phyloP scores from a whole-genome alignment of 768 basidiomycete genomes.

The Gloeopeniophorella convolvens region DNA sequence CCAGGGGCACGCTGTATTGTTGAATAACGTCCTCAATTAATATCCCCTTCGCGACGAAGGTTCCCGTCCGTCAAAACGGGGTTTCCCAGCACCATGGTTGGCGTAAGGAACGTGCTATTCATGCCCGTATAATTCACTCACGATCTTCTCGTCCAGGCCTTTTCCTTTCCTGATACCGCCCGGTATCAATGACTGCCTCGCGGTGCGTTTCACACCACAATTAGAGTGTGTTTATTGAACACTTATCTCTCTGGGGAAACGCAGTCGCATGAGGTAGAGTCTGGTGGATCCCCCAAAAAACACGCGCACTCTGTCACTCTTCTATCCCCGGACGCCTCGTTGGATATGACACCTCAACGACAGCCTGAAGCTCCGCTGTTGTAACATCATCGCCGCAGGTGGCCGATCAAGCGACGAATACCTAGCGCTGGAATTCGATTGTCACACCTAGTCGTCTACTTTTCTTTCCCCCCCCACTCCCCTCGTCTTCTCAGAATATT shows the following conservation, averaged over 20 bases:
- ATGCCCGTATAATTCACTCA: not conserved
- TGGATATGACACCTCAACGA: not conserved
- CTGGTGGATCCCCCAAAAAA: not conserved
- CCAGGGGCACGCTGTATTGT: no score
- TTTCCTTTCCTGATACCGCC: not conserved
- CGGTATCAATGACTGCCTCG: not conserved
- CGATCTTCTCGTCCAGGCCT: constrained; percentile 1
- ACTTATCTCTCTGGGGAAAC: not conserved
- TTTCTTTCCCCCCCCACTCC: no score
- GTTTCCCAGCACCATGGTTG: not conserved
- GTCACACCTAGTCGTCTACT: not conserved
- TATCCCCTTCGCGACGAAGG: not conserved
- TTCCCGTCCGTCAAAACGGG: not conserved
- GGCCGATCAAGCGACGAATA: not conserved
- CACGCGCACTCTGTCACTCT: not conserved
- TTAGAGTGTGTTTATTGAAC: not conserved
- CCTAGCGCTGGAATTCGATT: not conserved
- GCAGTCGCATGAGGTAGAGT: not conserved
- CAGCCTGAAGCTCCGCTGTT: not conserved
- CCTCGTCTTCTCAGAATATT: no score
- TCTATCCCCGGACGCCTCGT: not conserved
- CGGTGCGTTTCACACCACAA: not conserved
- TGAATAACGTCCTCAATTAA: no score
- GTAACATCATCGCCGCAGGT: constrained; percentile 5
- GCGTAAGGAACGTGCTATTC: not conserved